A percentile compares a stretch with the other conserved stretches of the same genome.
phyloP scores from a whole-genome alignment of 352 stramenopile genomes.

The Phytophthora sansomeana region DNA sequence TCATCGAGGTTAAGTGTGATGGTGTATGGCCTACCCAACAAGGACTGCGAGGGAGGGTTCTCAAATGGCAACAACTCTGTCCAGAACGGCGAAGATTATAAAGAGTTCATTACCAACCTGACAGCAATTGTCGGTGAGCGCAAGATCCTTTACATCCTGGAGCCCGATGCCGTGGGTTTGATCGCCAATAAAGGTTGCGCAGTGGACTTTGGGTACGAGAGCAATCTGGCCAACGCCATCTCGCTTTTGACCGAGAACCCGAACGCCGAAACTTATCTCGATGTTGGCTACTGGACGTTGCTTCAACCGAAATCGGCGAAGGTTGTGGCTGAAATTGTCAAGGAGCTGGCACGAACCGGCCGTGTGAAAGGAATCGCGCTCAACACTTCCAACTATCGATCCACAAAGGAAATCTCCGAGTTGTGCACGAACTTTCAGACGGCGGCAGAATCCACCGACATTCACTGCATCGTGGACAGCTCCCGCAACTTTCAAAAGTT shows the following conservation, averaged over 20 bases:
- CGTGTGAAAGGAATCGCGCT: slow-evolving; percentile 73
- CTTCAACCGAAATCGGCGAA: slow-evolving; percentile 28
- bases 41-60: slow-evolving; percentile 72
- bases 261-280: slow-evolving; percentile 76
- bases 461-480: slow-evolving; percentile 71
- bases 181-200: slow-evolving; percentile 44
- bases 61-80: slow-evolving; percentile 45
- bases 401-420: slow-evolving; percentile 49
- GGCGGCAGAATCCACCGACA: slow-evolving; percentile 40
- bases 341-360: slow-evolving; percentile 44
- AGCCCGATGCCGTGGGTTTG: slow-evolving; percentile 72
- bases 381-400: slow-evolving; percentile 85
- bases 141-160: slow-evolving; percentile 74
- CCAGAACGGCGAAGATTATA: slow-evolving; percentile 56
- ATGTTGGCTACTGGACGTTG: slow-evolving; percentile 73
- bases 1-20: slow-evolving; percentile 61
- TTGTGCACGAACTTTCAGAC: slow-evolving; percentile 68
- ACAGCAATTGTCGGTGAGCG: slow-evolving; percentile 48
- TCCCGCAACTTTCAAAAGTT: slow-evolving; percentile 71
- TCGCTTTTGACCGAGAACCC: slow-evolving; percentile 55
- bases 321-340: slow-evolving; percentile 50
- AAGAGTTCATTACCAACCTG: slow-evolving; percentile 56
- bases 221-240: slow-evolving; percentile 63
- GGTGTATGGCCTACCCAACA: slow-evolving; percentile 80
- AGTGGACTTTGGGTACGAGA: slow-evolving; percentile 54